Percentiles rank a stretch among this genome's conserved stretches.
These are phyloP conservation scores for Sesbania bispinosa DNA, from an alignment of 306 rosid species.

Conservation along the genomic window DNA sequence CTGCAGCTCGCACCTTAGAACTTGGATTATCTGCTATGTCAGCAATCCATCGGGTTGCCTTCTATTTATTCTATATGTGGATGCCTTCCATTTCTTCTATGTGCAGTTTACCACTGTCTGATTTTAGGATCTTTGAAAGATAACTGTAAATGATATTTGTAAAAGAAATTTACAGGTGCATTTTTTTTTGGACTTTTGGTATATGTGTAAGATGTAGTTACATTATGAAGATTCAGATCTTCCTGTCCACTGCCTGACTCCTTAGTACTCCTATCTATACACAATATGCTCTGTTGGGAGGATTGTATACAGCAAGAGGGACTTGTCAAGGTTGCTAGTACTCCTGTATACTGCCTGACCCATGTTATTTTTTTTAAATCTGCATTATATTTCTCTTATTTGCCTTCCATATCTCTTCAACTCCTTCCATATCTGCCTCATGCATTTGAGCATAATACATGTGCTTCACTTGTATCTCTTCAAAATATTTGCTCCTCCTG, in stretches of 20 bases:
- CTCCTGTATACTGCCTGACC: too few species aligned
- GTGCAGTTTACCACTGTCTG: conserved; percentile 3
- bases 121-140: conserved; percentile 13
- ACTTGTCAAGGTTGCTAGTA: conserved; percentile 30
- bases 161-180: conserved; percentile 22
- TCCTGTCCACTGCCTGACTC: conserved; percentile 10
- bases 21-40: conserved; percentile 21
- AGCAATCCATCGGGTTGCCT: conserved; percentile 16
- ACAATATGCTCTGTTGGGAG: conserved; percentile 22
- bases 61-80: conserved; percentile 9
- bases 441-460: too few species aligned
- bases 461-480: too few species aligned
- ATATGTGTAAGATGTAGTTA: conserved; percentile 25
- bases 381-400: too few species aligned
- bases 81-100: conserved; percentile 18
- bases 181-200: conserved; percentile 25
- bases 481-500: too few species aligned
- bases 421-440: too few species aligned
- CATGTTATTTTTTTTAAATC: too few species aligned
- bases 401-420: too few species aligned
- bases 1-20: conserved; percentile 6
- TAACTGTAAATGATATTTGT: conserved; percentile 19
- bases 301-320: conserved; percentile 24
- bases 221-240: conserved; percentile 23
- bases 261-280: conserved; percentile 12